These are phyloP conservation scores for Pleurotus salmoneostramineus DNA, from an alignment of 768 basidiomycete species.

Conservation along the genomic window DNA sequence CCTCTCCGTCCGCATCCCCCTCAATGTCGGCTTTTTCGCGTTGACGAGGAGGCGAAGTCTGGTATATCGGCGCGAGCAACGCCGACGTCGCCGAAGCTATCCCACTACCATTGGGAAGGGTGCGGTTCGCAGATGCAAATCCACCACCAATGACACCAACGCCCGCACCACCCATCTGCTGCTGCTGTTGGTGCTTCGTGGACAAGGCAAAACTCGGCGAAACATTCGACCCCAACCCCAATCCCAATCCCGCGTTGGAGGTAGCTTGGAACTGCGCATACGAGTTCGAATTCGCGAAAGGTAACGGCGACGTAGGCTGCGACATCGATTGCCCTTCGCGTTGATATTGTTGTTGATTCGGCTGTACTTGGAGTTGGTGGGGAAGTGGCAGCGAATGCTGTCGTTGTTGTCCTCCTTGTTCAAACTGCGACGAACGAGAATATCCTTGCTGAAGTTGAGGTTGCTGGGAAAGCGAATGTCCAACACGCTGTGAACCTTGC, in stretches of 20 bases:
- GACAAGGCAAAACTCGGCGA: too few species aligned
- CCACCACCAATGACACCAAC: neutral
- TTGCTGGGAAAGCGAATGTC: too few species aligned
- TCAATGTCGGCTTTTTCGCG: constrained; percentile 8
- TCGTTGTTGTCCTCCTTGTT: neutral
- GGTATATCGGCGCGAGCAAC: constrained; percentile 55
- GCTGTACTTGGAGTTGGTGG: constrained; percentile 5
- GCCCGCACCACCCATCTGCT: neutral
- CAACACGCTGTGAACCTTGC: too few species aligned
- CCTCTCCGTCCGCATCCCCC: constrained; percentile 34
- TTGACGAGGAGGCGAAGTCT: constrained; percentile 45
- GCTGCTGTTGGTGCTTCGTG: too few species aligned
- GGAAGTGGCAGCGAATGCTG: neutral
- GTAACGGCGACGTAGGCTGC: constrained; percentile 28
- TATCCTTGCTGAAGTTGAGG: neutral
- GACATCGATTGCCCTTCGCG: constrained; percentile 5
- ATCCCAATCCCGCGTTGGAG: too few species aligned
- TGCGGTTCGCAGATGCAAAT: too few species aligned
- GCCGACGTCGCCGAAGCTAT: too few species aligned
- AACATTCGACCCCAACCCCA: too few species aligned
- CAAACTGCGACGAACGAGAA: neutral
- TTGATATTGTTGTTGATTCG: constrained; percentile 22
- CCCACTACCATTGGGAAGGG: too few species aligned
- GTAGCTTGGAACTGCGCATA: constrained; percentile 2
- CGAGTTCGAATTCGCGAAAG: constrained; percentile 14